A percentile compares a stretch with the other conserved stretches of the same genome.
Conservation (phyloP, 768 basidiomycete genomes). For the Kockovaella imperatae region DNA sequence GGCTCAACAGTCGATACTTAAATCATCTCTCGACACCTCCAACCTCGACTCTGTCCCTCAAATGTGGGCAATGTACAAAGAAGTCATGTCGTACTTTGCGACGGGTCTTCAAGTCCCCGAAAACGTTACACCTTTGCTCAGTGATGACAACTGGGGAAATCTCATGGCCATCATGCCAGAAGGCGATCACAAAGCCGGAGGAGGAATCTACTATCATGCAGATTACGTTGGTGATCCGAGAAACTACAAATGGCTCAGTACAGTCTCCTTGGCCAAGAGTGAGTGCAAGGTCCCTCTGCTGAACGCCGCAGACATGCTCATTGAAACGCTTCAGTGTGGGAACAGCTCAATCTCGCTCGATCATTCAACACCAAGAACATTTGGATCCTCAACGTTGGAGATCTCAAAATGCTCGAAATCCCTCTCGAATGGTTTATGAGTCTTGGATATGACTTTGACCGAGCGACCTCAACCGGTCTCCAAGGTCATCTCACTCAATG, state of each 20-base stretch:
- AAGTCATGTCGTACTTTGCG: constrained; percentile 49
- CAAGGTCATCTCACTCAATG: constrained; percentile 52
- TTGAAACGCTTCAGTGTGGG: constrained; percentile 49
- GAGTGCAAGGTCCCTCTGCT: background rate
- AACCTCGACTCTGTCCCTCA: too few relatives aligned
- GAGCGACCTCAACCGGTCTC: constrained; percentile 54
- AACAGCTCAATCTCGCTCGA: constrained; percentile 62
- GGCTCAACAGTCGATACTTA: too few relatives aligned
- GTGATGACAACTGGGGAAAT: constrained; percentile 73
- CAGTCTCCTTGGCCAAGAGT: constrained; percentile 29
- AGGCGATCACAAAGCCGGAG: constrained; percentile 57
- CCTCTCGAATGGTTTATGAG: constrained; percentile 62
- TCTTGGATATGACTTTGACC: constrained; percentile 55
- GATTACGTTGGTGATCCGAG: constrained; percentile 56
- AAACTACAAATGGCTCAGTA: constrained; percentile 65
- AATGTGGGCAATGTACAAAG: constrained; percentile 53
- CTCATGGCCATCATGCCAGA: constrained; percentile 56
- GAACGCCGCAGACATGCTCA: background rate
- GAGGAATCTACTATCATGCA: constrained; percentile 64
- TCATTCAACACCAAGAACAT: constrained; percentile 55
- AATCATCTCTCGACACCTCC: constrained; percentile 57
- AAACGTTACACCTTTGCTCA: constrained; percentile 24
- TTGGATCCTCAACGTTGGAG: constrained; percentile 70
- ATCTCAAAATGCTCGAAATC: constrained; percentile 65
- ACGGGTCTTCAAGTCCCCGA: constrained; percentile 23